These are phyloP conservation scores for Hibiscus tridactylites DNA, from an alignment of 345 rosid genomes.

Conservation along the genomic window DNA sequence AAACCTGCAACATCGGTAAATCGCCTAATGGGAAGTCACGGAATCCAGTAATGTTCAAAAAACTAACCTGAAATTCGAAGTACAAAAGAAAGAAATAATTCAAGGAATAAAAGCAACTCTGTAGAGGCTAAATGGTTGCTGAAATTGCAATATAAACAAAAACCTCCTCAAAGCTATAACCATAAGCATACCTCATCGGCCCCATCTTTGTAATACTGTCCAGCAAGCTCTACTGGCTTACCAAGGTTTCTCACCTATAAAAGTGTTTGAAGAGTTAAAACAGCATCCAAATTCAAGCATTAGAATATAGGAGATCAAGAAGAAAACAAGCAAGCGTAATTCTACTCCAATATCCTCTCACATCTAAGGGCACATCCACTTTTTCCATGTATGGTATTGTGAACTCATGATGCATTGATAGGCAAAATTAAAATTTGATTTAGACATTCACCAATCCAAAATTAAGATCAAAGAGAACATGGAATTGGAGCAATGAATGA, in stretches of 20 bases:
- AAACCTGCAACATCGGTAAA: constrained; percentile 95
- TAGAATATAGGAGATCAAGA: background rate
- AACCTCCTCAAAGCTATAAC: background rate
- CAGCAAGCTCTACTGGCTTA: constrained; percentile 91
- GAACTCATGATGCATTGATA: background rate
- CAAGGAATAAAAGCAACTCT: background rate
- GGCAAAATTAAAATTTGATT: background rate
- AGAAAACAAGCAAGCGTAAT: background rate
- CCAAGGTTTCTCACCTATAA: constrained; percentile 94
- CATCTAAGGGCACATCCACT: background rate
- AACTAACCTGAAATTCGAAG: constrained; percentile 62
- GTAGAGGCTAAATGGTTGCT: background rate
- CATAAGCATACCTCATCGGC: constrained; percentile 78
- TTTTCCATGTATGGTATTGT: background rate
- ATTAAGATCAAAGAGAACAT: background rate
- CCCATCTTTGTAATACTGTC: constrained; percentile 82
- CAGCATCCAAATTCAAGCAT: background rate
- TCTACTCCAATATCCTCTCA: background rate
- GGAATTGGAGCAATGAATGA: background rate
- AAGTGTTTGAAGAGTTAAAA: constrained; percentile 7
- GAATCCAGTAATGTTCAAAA: constrained; percentile 87
- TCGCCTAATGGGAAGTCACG: constrained; percentile 94
- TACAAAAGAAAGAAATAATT: constrained; percentile 2
- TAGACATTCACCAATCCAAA: background rate
- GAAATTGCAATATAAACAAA: background rate